Evolutionary conservation across 345 rosid genomes (phyloP).

Genomic region (Pistacia vera): DNA sequence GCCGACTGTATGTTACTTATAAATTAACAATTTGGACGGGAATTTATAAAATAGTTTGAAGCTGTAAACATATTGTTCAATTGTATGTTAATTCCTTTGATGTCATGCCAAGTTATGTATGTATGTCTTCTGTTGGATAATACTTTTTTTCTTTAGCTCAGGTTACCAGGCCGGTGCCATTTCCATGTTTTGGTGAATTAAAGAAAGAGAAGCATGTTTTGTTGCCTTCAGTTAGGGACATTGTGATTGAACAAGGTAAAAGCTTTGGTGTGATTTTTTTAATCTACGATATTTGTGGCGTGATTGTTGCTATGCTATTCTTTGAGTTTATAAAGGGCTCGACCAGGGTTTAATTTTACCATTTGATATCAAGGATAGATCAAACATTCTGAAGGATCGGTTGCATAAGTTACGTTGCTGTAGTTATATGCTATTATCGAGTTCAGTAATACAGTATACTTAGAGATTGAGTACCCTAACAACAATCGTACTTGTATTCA

Average conservation of each 20-base stretch:
- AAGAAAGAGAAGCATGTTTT: slow-evolving; percentile 72
- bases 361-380: not conserved
- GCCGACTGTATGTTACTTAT: not conserved
- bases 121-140: not conserved
- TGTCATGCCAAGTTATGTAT: not conserved
- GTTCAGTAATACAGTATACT: too few relatives aligned
- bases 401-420: not conserved
- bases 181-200: slow-evolving; percentile 70
- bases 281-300: not conserved
- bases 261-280: not conserved
- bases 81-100: not conserved
- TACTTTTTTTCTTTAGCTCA: slow-evolving; percentile 19
- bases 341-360: not conserved
- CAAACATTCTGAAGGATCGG: not conserved
- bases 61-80: not conserved
- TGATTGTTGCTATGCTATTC: not conserved
- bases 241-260: slow-evolving; percentile 70
- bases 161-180: slow-evolving; percentile 61
- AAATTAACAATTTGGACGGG: not conserved
- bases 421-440: not conserved
- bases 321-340: not conserved
- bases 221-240: slow-evolving; percentile 61
- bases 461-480: not conserved
- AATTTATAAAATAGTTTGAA: not conserved
- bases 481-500: not conserved